Evolutionary conservation across 768 basidiomycete species (phyloP), one percentile per base, ranked within the genome.

Genomic region (Pleurotus pulmonarius): DNA sequence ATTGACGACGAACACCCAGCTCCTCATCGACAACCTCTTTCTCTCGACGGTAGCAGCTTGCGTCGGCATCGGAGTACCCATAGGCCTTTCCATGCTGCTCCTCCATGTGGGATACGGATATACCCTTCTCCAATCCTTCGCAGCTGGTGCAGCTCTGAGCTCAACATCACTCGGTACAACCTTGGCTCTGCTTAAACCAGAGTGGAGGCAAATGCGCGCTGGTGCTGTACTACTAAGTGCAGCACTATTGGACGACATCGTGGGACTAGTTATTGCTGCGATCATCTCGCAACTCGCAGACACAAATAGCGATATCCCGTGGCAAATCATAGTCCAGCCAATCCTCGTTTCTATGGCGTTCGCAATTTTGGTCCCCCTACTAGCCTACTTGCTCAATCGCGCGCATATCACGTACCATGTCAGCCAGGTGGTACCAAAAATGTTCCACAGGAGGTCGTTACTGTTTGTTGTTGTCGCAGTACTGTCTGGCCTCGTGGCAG

Each of bases 161-260:
- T 81, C 83, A 0, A 88, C 86, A 0, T 84, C 82, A 0, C 74
- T 88, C 2, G 87, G 86, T 0, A 90, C 87, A 25, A 86, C 85
- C 0, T 75, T 88, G n/a, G 74, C 79, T 13, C 74, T 87, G 12
- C 72, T 88, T 25, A 74, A 71, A n/a, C 70, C 76, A 24, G 70
- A 76, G 24, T 65, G 85, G 26, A 70, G 74, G 22, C 70, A 70
- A 38, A 84, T 79, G 2, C 72, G 76, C 46, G 75, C 83, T 0
- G 85, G 86, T 0, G 78, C 80, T 2, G 76, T 86, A 0, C 68
- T 90, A 13, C 71, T 83, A 58, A 79, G 77, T 48, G 85, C 85
- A 1, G 87, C 87, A 0, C 70, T 88, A 11, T 71, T 86, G 46
- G 86, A 89, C 67, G 86, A 89, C 64, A 74, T 87, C 7, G 71